Evolutionary conservation across 2,329 filamentous ascomycete species (phyloP), one percentile per base, ranked within the genome.

Genomic region (Colletotrichum chlorophyti): DNA sequence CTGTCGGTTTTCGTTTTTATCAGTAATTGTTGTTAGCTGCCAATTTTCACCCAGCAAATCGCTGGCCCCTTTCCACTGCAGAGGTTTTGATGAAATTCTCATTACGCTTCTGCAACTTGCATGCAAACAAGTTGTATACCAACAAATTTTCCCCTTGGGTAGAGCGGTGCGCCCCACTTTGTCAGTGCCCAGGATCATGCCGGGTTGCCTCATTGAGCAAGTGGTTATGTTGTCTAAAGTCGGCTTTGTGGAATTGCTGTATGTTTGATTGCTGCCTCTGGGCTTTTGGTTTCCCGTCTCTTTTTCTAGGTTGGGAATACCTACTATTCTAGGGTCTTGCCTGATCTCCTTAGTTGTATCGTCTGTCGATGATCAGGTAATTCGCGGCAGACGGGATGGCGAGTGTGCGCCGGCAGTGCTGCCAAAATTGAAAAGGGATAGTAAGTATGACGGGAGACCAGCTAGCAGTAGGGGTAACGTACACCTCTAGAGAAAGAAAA

Each of bases 91-190:
- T 48, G 46, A 38, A 32, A 17, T 17, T 7, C 40, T 53, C 40
- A 58, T 58, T 58, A 58, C 58, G 58, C 53, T 58, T 60, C 58
- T 60, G 53, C 58, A 60, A 29, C 51, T 34, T 42, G 23, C 41
- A 38, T 53, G 46, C 53, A 58, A 53, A 31, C 27, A 21, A 5
- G 34, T 27, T 46, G 34, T 26, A 34, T 23, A 38, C 15, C 15
- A 9, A 19, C 31, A 14, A 9, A 15, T 29, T 12, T 29, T 43
- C 12, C 21, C 35, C 43, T 57, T 35, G 57, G 57, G 49, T 57
- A 38, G 40, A 38, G 38, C 26, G 26, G 45, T 32, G 37, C 51
- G n/a, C n/a, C n/a, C n/a, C n/a, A n/a, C n/a, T n/a, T n/a, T n/a
- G n/a, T n/a, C n/a, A n/a, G n/a, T n/a, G n/a, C n/a, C n/a, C n/a